Base-by-base conservation (phyloP, 352 stramenopile genomes). In the Albugo candida region DNA sequence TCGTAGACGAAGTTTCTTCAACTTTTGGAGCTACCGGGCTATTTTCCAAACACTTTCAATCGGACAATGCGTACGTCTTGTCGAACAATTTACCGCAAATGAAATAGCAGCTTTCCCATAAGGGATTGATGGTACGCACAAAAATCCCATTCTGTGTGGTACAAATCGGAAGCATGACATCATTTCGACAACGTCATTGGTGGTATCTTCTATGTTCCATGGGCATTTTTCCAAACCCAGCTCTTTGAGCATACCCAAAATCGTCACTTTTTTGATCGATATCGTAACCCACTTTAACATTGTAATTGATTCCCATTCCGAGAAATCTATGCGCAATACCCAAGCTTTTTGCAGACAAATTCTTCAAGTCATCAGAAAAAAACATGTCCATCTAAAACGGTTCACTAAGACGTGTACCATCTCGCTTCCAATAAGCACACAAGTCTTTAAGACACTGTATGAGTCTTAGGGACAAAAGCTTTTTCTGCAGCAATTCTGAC, bases 1-100 rank as follows among this genome's bases (percentile, higher is more conserved):
- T 41, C 36, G n/a, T n/a, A n/a, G n/a, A n/a, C n/a, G n/a, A n/a
- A 14, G 14, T n/a, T 14, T 44, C 36, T 62, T 59, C 2, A 59
- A 64, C 10, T 35, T 41, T n/a, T 54, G 36, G 6, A 75, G 48
- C 36, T 75, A 71, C 48, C 55, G 17, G n/a, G 39, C 50, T 20
- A 75, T 54, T 34, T 51, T 43, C 36, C 41, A 59, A 1, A 64
- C 49, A 41, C 37, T 21, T 34, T 41, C 21, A n/a, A n/a, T 41
- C n/a, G 36, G 36, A n/a, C 36, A 14, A n/a, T 41, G 36, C 36
- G 36, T 41, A 41, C 36, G 36, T 41, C 36, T 14, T 14, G 36
- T 41, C 36, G n/a, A 41, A 14, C n/a, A n/a, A 41, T 41, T 14
- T n/a, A 41, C 36, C n/a, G 36, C 36, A 41, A 41, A 41, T n/a